These are phyloP conservation scores for Bolboschoenus planiculmis DNA, from an alignment of 176 grass and related monocot genomes.

Conservation along the genomic window DNA sequence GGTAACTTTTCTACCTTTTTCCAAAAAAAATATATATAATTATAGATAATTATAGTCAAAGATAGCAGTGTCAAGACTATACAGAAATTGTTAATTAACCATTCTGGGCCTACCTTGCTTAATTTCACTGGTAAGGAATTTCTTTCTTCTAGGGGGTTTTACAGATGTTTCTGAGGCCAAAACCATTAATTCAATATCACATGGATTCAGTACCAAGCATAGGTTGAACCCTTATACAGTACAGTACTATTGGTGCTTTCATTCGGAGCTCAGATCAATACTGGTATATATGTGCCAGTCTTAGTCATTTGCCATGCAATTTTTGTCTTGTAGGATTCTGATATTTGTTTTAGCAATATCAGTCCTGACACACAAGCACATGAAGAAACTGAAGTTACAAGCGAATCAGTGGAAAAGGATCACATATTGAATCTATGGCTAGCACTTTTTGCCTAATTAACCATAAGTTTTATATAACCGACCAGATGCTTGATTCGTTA, in stretches of 20 bases:
- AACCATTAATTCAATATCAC: background rate
- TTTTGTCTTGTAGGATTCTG: background rate
- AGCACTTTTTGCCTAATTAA: conserved; percentile 24
- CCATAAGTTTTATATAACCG: background rate
- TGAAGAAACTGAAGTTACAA: conserved; percentile 14
- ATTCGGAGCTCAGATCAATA: background rate
- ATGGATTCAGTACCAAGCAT: background rate
- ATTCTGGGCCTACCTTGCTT: background rate
- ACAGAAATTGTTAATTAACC: background rate
- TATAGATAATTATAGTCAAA: background rate
- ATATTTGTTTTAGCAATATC: background rate
- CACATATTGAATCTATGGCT: conserved; percentile 22
- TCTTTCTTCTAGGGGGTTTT: background rate
- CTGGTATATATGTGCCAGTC: background rate
- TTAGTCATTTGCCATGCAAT: background rate
- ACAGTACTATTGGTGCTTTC: background rate
- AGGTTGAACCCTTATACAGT: background rate
- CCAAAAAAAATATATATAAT: background rate
- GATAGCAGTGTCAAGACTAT: background rate
- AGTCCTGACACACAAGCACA: background rate
- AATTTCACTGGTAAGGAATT: background rate
- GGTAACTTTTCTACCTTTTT: background rate
- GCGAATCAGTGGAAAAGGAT: conserved; percentile 18
- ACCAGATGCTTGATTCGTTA: background rate
- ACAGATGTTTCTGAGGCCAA: background rate